Conservation (phyloP, 129 eudicot species). For the Artemisia argyi region DNA sequence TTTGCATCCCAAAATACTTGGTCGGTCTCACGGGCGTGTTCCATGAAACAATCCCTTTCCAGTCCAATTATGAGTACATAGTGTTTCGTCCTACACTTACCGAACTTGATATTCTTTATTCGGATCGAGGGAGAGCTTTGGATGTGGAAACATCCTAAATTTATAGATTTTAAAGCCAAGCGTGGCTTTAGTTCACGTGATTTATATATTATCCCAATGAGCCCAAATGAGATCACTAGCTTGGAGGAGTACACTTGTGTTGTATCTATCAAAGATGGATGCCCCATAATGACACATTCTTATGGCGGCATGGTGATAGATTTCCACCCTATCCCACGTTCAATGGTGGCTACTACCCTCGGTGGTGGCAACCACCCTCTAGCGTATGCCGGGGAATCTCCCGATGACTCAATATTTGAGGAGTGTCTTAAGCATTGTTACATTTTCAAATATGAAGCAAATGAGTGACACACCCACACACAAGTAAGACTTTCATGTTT, state of each 20-base stretch:
- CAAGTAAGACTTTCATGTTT: neutral
- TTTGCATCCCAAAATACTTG: slow-evolving; percentile 18
- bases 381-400: neutral
- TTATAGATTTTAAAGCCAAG: neutral
- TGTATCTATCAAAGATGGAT: slow-evolving; percentile 12
- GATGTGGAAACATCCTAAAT: slow-evolving; percentile 20
- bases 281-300: slow-evolving; percentile 11
- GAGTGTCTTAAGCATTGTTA: slow-evolving; percentile 20
- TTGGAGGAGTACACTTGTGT: slow-evolving; percentile 33
- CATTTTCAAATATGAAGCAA: slow-evolving; percentile 12
- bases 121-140: slow-evolving; percentile 33
- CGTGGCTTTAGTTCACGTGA: slow-evolving; percentile 14
- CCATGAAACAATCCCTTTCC: slow-evolving; percentile 14
- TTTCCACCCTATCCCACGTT: slow-evolving; percentile 14
- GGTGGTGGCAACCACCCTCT: neutral
- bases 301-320: slow-evolving; percentile 11
- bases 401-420: neutral
- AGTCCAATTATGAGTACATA: slow-evolving; percentile 8
- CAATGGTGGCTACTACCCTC: neutral
- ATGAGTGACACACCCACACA: neutral
- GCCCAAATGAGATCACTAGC: neutral
- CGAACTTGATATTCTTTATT: slow-evolving; percentile 23
- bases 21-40: slow-evolving; percentile 14
- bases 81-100: slow-evolving; percentile 20
- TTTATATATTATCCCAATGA: neutral